phyloP scores from a whole-genome alignment of 2,329 filamentous ascomycete species.

The Acrocalymma vagum region DNA sequence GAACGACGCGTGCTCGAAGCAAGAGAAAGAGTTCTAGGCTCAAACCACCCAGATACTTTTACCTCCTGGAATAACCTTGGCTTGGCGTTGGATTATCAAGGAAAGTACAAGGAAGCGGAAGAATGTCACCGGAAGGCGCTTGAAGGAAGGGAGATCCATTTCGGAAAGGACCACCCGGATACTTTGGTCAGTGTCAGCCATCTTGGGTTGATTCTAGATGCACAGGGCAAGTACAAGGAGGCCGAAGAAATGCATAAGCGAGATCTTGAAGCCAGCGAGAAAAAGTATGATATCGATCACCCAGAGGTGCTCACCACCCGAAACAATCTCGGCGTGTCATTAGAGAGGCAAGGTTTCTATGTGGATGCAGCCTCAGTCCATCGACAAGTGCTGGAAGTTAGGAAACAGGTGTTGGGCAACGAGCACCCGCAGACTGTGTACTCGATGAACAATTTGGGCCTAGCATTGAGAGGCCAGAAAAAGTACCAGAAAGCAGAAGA shows the following conservation, averaged over 20 bases:
- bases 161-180: constrained; percentile 5
- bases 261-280: neutral
- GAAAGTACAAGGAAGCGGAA: constrained; percentile 12
- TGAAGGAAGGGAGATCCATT: constrained; percentile 8
- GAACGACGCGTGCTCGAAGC: neutral
- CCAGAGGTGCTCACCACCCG: neutral
- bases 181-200: constrained; percentile 7
- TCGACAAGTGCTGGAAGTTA: neutral
- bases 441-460: neutral
- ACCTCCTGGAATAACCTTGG: constrained; percentile 5
- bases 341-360: neutral
- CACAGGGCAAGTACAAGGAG: constrained; percentile 4
- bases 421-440: constrained; percentile 2
- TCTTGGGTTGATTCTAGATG: constrained; percentile 10
- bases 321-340: neutral
- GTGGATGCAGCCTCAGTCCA: neutral
- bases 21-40: neutral
- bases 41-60: neutral
- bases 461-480: neutral
- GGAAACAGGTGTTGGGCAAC: neutral
- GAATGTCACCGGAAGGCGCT: constrained; percentile 7
- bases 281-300: neutral
- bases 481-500: neutral
- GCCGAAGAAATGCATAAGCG: constrained; percentile 6
- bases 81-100: constrained; percentile 6